phyloP scores from a whole-genome alignment of 2,329 filamentous ascomycete genomes.

The Neonectria punicea region DNA sequence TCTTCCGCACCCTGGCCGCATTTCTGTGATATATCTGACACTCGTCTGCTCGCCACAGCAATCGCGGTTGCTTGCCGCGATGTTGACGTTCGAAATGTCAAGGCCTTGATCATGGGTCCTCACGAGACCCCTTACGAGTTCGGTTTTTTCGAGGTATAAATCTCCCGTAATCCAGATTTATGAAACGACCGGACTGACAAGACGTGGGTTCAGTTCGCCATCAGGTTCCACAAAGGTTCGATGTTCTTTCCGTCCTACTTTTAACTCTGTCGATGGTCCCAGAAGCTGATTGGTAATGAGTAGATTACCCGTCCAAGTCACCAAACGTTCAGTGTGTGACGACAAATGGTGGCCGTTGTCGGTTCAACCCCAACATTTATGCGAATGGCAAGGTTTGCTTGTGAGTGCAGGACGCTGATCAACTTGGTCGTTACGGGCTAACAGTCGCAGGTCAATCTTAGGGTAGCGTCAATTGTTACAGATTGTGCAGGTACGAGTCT shows the following conservation, averaged over 20 bases:
- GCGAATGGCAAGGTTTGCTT: slow-evolving; percentile 90
- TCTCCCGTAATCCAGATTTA: neutral
- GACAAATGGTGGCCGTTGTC: slow-evolving; percentile 86
- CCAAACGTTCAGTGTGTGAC: slow-evolving; percentile 75
- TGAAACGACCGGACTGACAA: slow-evolving; percentile 8
- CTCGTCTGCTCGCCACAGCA: slow-evolving; percentile 59
- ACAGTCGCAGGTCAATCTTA: slow-evolving; percentile 78
- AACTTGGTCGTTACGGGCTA: slow-evolving; percentile 11
- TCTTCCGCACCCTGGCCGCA: neutral
- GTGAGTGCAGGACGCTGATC: slow-evolving; percentile 60
- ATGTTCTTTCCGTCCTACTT: neutral
- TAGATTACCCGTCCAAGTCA: slow-evolving; percentile 83
- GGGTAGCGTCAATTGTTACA: slow-evolving; percentile 64
- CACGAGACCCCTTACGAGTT: slow-evolving; percentile 97
- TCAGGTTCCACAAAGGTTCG: slow-evolving; percentile 80
- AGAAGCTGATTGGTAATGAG: slow-evolving; percentile 5
- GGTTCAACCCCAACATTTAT: slow-evolving; percentile 99
- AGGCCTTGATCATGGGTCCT: slow-evolving; percentile 89
- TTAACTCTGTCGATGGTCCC: neutral
- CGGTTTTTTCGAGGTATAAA: slow-evolving; percentile 89
- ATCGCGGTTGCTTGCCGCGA: slow-evolving; percentile 90
- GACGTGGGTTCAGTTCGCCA: slow-evolving; percentile 67
- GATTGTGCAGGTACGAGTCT: slow-evolving; percentile 13
- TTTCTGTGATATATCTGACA: slow-evolving; percentile 17
- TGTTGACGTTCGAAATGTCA: slow-evolving; percentile 87